Conservation (phyloP, 2,329 filamentous ascomycete genomes). For the Pyrenophora graminea region DNA sequence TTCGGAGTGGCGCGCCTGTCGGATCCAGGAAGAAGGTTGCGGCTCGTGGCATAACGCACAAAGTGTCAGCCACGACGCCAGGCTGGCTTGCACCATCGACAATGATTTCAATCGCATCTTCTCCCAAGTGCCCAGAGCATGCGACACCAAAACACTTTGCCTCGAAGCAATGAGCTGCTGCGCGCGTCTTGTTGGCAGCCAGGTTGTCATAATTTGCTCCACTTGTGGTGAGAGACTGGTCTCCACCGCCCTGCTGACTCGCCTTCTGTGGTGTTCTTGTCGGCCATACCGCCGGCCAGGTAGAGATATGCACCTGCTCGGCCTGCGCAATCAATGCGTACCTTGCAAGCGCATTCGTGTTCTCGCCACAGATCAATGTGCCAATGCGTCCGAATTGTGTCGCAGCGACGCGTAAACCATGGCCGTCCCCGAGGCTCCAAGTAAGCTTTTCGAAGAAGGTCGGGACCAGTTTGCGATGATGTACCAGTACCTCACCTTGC, state of each 20-base stretch:
- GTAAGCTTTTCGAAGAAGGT: slow-evolving; percentile 63
- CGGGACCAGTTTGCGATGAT: slow-evolving; percentile 60
- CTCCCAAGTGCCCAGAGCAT: slow-evolving; percentile 52
- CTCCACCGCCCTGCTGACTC: background rate
- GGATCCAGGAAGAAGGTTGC: slow-evolving; percentile 59
- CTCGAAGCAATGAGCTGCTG: slow-evolving; percentile 62
- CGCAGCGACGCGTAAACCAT: slow-evolving; percentile 54
- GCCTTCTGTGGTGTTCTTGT: slow-evolving; percentile 40
- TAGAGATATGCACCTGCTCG: slow-evolving; percentile 60
- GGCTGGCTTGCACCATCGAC: slow-evolving; percentile 34
- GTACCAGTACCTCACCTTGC: slow-evolving; percentile 53
- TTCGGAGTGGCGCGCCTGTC: slow-evolving; percentile 49
- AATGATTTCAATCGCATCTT: slow-evolving; percentile 46
- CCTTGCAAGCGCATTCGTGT: slow-evolving; percentile 61
- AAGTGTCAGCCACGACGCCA: slow-evolving; percentile 34
- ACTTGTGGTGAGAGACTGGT: background rate
- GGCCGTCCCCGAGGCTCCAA: slow-evolving; percentile 59
- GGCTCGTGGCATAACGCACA: slow-evolving; percentile 49
- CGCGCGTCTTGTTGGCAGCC: slow-evolving; percentile 56
- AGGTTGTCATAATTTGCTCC: slow-evolving; percentile 58
- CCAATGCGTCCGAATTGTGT: slow-evolving; percentile 55
- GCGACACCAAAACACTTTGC: slow-evolving; percentile 61
- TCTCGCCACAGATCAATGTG: slow-evolving; percentile 61
- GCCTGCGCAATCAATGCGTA: slow-evolving; percentile 60
- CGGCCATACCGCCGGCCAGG: slow-evolving; percentile 62